Evolutionary conservation across 805 yeast genomes (phyloP), one percentile per base, ranked within the genome.

Genomic region (Grigorovia yakushimaensis): DNA sequence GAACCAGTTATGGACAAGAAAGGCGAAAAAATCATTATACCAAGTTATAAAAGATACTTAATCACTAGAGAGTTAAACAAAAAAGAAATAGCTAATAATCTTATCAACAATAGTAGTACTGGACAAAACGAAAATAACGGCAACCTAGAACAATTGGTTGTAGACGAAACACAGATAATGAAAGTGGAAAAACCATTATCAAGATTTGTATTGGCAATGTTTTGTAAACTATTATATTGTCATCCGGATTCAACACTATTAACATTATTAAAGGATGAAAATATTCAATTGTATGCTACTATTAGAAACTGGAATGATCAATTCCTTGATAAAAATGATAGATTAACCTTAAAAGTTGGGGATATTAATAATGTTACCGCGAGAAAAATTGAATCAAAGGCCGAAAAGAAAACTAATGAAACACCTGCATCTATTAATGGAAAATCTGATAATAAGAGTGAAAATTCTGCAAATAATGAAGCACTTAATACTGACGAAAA

Each of bases 181-280:
- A 74, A 98, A 53, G 95, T 88, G 58, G 73, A 96, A 49, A 80
- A 81, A 51, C 74, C 81, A 43, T 87, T 88, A 67, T 88, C 96
- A n/a, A 88, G 88, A 62, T 81, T 88, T 78, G 74, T 84, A 44
- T 82, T 91, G 7, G 33, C 83, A 88, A 61, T 80, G 95, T n/a
- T 81, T 89, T 63, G 73, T 88, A 44, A 20, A 41, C 36, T 46
- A 17, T 27, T 46, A 5, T 41, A 35, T 19, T 24, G 17, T 17
- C 36, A 35, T 6, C 7, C 11, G 23, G 23, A 37, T 11, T 18
- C 44, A 5, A 13, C 10, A n/a, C 19, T 39, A 11, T 18, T 39
- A 23, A 24, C n/a, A 6, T 27, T 13, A 13, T 18, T 44, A 6
- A 39, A 39, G 17, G 7, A 13, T 21, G 19, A 19, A 15, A 44